These are phyloP conservation scores for Fusarium albidum DNA, from an alignment of 2,329 filamentous ascomycete genomes.

Conservation along the genomic window DNA sequence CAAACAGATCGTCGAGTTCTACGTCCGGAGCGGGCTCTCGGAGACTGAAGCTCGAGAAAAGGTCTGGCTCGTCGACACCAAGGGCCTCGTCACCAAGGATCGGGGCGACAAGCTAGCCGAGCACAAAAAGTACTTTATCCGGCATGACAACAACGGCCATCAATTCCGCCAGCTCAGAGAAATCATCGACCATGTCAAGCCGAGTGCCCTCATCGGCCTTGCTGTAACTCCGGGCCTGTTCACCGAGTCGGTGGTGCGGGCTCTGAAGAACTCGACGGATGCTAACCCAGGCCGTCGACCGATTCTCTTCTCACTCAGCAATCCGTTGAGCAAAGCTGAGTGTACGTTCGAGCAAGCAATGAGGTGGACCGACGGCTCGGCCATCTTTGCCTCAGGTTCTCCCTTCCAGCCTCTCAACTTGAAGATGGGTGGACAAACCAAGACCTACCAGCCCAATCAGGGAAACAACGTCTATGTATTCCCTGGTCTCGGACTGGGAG, in stretches of 20 bases:
- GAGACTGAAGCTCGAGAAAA: constrained; percentile 85
- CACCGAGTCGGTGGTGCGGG: constrained; percentile 83
- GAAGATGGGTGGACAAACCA: constrained; percentile 63
- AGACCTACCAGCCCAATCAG: constrained; percentile 80
- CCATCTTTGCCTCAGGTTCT: constrained; percentile 93
- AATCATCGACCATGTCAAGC: constrained; percentile 93
- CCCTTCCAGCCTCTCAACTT: constrained; percentile 81
- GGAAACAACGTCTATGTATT: constrained; percentile 95
- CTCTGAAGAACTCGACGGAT: constrained; percentile 70
- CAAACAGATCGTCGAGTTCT: constrained; percentile 97
- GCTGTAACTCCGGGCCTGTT: constrained; percentile 96
- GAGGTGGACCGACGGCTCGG: constrained; percentile 87
- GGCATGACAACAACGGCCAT: constrained; percentile 69
- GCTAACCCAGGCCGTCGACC: constrained; percentile 77
- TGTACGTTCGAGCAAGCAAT: constrained; percentile 97
- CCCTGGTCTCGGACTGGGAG: constrained; percentile 92
- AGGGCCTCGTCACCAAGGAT: constrained; percentile 92
- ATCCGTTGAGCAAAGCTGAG: constrained; percentile 95
- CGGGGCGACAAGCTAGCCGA: constrained; percentile 93
- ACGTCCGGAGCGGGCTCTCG: constrained; percentile 91
- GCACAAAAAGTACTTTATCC: constrained; percentile 80
- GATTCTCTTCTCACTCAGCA: constrained; percentile 95
- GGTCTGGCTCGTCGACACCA: constrained; percentile 98
- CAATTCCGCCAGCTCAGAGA: constrained; percentile 85
- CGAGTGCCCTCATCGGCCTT: constrained; percentile 91